phyloP scores from a whole-genome alignment of 257 asterid species.

The Rehmannia glutinosa region DNA sequence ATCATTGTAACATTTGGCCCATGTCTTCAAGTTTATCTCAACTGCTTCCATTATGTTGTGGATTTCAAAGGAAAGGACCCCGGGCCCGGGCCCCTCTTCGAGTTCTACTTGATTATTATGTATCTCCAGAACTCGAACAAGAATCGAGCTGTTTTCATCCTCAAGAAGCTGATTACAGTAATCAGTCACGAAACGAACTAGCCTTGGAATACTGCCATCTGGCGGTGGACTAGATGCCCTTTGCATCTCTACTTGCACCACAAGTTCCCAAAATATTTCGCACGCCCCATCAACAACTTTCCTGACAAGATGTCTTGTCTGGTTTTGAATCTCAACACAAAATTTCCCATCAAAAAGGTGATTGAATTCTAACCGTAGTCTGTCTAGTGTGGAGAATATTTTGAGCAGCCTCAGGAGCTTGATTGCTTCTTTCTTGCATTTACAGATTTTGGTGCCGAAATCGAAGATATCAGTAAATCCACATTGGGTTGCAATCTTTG shows the following conservation, averaged over 20 bases:
- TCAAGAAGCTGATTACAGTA: slow-evolving; percentile 67
- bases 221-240: slow-evolving; percentile 49
- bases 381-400: slow-evolving; percentile 62
- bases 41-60: slow-evolving; percentile 42
- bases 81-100: slow-evolving; percentile 31
- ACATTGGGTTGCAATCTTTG: slow-evolving; percentile 46
- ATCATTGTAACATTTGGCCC: slow-evolving; percentile 57
- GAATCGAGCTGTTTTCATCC: slow-evolving; percentile 49
- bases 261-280: slow-evolving; percentile 66
- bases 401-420: slow-evolving; percentile 68
- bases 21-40: slow-evolving; percentile 57
- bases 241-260: slow-evolving; percentile 68
- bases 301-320: slow-evolving; percentile 64
- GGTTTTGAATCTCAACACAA: slow-evolving; percentile 48
- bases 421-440: slow-evolving; percentile 76
- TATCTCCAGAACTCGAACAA: slow-evolving; percentile 61
- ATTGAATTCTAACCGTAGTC: slow-evolving; percentile 64
- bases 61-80: slow-evolving; percentile 42
- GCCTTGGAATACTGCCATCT: slow-evolving; percentile 61
- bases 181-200: slow-evolving; percentile 53
- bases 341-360: slow-evolving; percentile 55
- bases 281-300: slow-evolving; percentile 56
- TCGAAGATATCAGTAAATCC: slow-evolving; percentile 53
- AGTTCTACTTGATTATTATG: slow-evolving; percentile 46
- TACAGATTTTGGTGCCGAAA: slow-evolving; percentile 48